A percentile compares a stretch with the other conserved stretches of the same genome.
Conservation (phyloP, 257 asterid species). For the Solanum microdontum region DNA sequence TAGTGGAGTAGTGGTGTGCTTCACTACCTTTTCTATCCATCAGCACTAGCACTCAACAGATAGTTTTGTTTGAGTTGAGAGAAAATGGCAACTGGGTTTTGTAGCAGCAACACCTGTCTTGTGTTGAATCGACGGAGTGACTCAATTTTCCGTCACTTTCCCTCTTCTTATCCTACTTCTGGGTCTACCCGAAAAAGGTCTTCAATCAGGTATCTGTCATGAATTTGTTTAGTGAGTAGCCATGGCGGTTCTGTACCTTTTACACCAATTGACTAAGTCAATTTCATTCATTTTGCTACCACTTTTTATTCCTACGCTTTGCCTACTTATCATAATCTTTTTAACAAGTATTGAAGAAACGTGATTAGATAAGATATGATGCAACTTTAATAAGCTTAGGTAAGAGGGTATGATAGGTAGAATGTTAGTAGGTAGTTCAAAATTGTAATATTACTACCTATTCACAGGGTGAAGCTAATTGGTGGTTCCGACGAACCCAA, state of each 20-base stretch:
- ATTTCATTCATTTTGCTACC: background rate
- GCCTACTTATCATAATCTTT: background rate
- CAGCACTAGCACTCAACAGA: background rate
- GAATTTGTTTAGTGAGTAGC: background rate
- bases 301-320: background rate
- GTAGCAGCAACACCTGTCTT: background rate
- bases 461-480: background rate
- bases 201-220: background rate
- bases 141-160: background rate
- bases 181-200: background rate
- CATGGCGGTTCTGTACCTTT: background rate
- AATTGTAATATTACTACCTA: background rate
- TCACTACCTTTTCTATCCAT: background rate
- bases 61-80: background rate
- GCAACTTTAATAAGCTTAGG: background rate
- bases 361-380: background rate
- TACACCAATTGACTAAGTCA: background rate
- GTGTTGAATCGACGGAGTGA: background rate
- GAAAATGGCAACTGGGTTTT: background rate
- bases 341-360: background rate
- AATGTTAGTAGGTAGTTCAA: background rate
- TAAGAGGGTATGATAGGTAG: background rate
- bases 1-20: background rate
- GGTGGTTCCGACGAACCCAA: background rate
- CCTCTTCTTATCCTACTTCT: background rate